A percentile compares a stretch with the other conserved stretches of the same genome.
phyloP scores from a whole-genome alignment of 352 stramenopile genomes.

The Pythium volutum region DNA sequence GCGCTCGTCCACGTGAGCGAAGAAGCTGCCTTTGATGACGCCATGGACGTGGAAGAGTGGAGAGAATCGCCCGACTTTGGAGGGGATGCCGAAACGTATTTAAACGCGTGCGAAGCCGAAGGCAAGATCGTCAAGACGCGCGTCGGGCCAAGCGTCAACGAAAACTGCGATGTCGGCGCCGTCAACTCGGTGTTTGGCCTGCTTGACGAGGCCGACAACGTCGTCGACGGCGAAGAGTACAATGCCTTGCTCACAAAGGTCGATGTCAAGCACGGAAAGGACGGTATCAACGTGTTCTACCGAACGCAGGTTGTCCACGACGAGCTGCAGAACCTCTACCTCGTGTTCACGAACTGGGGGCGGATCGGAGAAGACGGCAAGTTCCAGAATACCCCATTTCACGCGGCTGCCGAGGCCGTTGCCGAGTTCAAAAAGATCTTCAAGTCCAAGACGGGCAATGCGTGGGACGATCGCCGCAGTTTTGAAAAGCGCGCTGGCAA shows the following conservation, averaged over 20 bases:
- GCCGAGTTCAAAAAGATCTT: slow-evolving; percentile 84
- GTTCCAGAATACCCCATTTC: slow-evolving; percentile 76
- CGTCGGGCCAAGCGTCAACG: slow-evolving; percentile 43
- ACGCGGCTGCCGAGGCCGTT: slow-evolving; percentile 41
- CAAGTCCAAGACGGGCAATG: slow-evolving; percentile 65
- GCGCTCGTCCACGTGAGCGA: slow-evolving; percentile 26
- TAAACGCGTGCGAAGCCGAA: slow-evolving; percentile 44
- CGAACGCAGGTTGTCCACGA: slow-evolving; percentile 63
- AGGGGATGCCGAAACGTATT: slow-evolving; percentile 45
- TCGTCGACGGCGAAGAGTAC: slow-evolving; percentile 38
- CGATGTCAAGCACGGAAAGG: slow-evolving; percentile 63
- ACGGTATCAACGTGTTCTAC: slow-evolving; percentile 79
- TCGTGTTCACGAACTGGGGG: slow-evolving; percentile 82
- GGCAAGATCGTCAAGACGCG: slow-evolving; percentile 53
- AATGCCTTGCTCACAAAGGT: slow-evolving; percentile 68
- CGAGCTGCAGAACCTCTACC: slow-evolving; percentile 58
- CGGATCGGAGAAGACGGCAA: slow-evolving; percentile 70
- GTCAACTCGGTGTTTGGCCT: slow-evolving; percentile 36
- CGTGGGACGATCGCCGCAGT: slow-evolving; percentile 40
- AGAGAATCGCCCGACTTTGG: slow-evolving; percentile 34
- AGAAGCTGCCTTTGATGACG: slow-evolving; percentile 27
- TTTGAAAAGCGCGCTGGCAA: slow-evolving; percentile 66
- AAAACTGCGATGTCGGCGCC: slow-evolving; percentile 57
- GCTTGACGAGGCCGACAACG: slow-evolving; percentile 28
- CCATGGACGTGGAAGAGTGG: slow-evolving; percentile 27